Percentiles rank a stretch among this genome's conserved stretches.
phyloP scores from a whole-genome alignment of 108 stramenopile species.

The Chaetoceros tenuissimus region DNA sequence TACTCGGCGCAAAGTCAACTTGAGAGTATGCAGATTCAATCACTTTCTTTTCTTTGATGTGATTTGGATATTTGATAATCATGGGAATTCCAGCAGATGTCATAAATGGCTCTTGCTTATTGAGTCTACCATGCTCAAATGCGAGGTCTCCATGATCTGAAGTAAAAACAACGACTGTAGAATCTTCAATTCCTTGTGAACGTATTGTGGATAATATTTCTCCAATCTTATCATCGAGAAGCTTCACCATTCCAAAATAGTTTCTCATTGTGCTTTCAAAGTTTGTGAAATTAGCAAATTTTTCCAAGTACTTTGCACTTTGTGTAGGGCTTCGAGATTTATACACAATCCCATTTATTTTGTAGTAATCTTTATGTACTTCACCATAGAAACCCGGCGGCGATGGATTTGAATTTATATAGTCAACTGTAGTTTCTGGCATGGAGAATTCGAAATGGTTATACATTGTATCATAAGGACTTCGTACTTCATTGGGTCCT shows the following conservation, averaged over 20 bases:
- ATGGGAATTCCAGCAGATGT: neutral
- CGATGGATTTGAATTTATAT: too few species aligned
- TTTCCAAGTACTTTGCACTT: too few species aligned
- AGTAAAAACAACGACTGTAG: neutral
- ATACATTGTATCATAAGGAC: too few species aligned
- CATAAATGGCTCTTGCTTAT: neutral
- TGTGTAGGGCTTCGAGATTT: too few species aligned
- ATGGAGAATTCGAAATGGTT: too few species aligned
- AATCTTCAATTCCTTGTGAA: neutral
- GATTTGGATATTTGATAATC: neutral
- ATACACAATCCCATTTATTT: too few species aligned
- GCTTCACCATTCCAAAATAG: neutral
- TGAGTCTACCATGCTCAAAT: neutral
- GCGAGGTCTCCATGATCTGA: neutral
- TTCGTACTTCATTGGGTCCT: too few species aligned
- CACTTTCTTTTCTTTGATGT: neutral
- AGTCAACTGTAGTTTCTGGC: too few species aligned
- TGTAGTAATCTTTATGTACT: too few species aligned
- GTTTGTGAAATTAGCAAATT: neutral
- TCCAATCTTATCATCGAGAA: neutral
- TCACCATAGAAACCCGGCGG: too few species aligned
- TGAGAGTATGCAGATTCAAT: neutral
- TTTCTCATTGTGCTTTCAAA: neutral
- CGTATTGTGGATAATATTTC: neutral
- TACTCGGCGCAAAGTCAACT: neutral